Base-by-base conservation (phyloP, 2,329 filamentous ascomycete genomes). In the Ophiosphaerella narmari region DNA sequence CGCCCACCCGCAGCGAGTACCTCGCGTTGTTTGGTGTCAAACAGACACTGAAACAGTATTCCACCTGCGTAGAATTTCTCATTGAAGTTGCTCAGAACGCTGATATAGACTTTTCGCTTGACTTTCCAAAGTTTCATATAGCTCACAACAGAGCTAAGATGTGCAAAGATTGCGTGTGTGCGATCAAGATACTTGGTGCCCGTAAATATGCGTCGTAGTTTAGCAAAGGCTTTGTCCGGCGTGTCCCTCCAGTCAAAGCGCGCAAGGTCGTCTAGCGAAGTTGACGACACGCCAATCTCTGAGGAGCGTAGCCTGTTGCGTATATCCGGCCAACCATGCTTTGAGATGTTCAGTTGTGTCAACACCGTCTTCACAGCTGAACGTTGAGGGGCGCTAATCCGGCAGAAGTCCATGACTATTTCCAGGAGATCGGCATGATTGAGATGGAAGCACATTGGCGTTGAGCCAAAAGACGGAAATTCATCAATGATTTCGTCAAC, bases 1-100 rank as follows among this genome's bases (percentile, higher is more conserved):
- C 94, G 85, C 2, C 94, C 94, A 43, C 95, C 94, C 29, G 92
- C 94, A 5, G 93, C 94, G 66, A 97, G 91, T 0, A 97, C 90
- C 60, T 94, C 88, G 61, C 79, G 78, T 54, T 87, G 83, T 69
- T 91, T 95, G 54, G 84, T 86, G 69, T 97, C 93, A 57, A 92
- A 91, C 2, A 97, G 77, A 65, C 91, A 97, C 54, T 95, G 90
- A 69, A 99, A 97, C 37, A 97, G 78, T 24, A 97, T 80, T 7
- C 92, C 92, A 1, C 71, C 70, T 14, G 84, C 79, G 72, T 94
- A 99, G 69, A 97, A 97, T 48, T 87, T 89, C 67, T 97, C 92
- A 66, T 96, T 96, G 65, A 95, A 84, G 71, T 90, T 95, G 67
- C 87, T 89, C 6, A 99, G 79, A 0, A 93, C 92, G 57, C 86